A percentile compares a stretch with the other conserved stretches of the same genome.
These are phyloP conservation scores for Peronospora destructor DNA, from an alignment of 352 stramenopile genomes.

Conservation along the genomic window DNA sequence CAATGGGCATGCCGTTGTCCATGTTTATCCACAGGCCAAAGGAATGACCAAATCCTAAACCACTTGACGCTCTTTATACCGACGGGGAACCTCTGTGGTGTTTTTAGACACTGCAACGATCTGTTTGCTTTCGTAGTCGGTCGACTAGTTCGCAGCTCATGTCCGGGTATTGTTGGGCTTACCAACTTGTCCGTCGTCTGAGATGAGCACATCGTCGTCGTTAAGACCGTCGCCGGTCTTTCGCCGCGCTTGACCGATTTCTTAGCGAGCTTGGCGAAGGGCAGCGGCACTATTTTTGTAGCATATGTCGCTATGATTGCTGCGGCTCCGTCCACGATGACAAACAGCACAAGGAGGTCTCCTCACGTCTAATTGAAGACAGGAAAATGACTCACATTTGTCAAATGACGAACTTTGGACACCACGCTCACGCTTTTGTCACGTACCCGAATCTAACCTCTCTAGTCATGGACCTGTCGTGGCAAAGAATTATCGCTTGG, in stretches of 20 bases:
- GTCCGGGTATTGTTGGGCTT: no score
- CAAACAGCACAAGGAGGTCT: conserved; percentile 37
- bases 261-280: conserved; percentile 24
- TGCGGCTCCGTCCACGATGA: conserved; percentile 33
- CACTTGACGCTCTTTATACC: no score
- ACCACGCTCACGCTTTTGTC: not conserved
- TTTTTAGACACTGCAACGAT: no score
- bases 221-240: conserved; percentile 50
- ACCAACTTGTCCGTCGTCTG: no score
- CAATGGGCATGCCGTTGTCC: no score
- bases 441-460: conserved; percentile 49
- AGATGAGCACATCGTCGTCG: no score
- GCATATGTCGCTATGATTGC: conserved; percentile 41
- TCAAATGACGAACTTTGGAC: not conserved
- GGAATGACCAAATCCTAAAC: no score
- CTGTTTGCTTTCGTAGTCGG: no score
- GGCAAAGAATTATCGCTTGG: conserved; percentile 18
- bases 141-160: no score
- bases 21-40: no score
- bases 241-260: conserved; percentile 20
- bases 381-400: conserved; percentile 4
- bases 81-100: no score
- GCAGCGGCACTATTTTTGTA: no score
- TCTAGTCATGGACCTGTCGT: conserved; percentile 52
- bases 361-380: conserved; percentile 28